Evolutionary conservation across 2,329 filamentous ascomycete species (phyloP), one percentile per base, ranked within the genome.

Genomic region (Diaporthe citrichinensis): DNA sequence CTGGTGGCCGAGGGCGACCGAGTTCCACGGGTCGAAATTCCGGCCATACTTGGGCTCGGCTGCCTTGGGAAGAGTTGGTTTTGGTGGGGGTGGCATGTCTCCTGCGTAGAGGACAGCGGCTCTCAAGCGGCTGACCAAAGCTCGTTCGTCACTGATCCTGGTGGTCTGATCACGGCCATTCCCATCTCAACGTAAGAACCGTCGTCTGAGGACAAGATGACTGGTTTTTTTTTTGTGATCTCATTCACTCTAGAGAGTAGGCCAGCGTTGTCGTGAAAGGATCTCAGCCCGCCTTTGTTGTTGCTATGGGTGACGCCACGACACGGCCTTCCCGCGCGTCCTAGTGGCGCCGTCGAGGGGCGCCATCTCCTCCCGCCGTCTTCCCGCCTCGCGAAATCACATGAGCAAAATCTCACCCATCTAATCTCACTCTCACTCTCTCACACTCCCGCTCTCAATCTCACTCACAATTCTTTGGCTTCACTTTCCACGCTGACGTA

Each of bases 1-100:
- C 84, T 98, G 95, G 82, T 98, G 95, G 61, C 94, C 94, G 0
- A 93, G 92, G 8, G 93, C 92, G 17, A 92, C 91, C 20, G 92
- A 92, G 84, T 95, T 95, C 92, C 92, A 94, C 7, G 91, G 88
- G 82, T 94, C 92, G 80, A 93, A 94, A 76, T 81, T 80, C 49
- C 84, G 84, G 36, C 84, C 83, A 80, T 84, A 82, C 49, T 80
- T 82, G 31, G 89, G 87, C 67, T 86, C 81, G 28, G 86, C 84
- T 44, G 84, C 83, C 76, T 80, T 84, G 74, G 81, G 77, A 0
- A 81, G 77, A 34, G 77, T 67, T 69, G 73, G 46, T 7, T 71
- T 67, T 3, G 72, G 28, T 2, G 73, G 69, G 4, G 73, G 59
- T 8, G 76, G 74, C 77, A 78, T 79, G 25, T 61, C n/a, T 6